Evolutionary conservation across 2,329 filamentous ascomycete genomes (phyloP), one percentile per base, ranked within the genome.

Genomic region (Fusarium sp.): DNA sequence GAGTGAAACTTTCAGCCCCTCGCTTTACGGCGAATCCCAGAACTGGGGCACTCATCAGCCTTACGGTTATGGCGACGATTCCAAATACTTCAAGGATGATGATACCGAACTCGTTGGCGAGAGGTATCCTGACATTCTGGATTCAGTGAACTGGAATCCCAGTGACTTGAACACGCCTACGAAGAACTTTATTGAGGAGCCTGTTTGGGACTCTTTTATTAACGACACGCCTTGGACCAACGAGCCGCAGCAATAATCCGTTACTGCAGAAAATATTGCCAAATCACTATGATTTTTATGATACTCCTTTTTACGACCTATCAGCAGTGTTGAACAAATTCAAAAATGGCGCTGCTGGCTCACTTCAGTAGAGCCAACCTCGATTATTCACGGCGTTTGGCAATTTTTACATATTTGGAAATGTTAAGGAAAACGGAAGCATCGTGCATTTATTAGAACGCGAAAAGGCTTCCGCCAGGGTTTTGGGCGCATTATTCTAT

Each of bases 121-220:
- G 24, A 60, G 47, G n/a, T 70, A 71, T 10, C 59, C 58, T 3
- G 68, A 71, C 20, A 38, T 66, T 12, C 44, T 57, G 10, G 58
- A 59, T 4, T 18, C 55, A 3, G 46, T 66, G 55, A 43, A 46
- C 23, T 70, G 68, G 67, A 42, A 46, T 8, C 33, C 26, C 13
- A 39, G 38, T 35, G 54, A 47, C 24, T 60, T 52, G 20, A 55
- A 49, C 31, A 50, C 64, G 8, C 64, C 63, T 18, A 41, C 64
- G 28, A 61, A 66, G 41, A 37, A 53, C 31, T 37, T 55, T 15
- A 26, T 66, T 24, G 78, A 79, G 16, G 77, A 79, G 33, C 72
- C 71, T 9, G 66, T 74, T 1, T 80, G 78, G 78, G 71, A 76
- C 13, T 61, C 60, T 1, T 80, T 76, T 39, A 73, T 80, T 24